Percentiles rank a stretch among this genome's conserved stretches.
phyloP scores from a whole-genome alignment of 139 green algal genomes.

The Ostreobium quekettii region DNA sequence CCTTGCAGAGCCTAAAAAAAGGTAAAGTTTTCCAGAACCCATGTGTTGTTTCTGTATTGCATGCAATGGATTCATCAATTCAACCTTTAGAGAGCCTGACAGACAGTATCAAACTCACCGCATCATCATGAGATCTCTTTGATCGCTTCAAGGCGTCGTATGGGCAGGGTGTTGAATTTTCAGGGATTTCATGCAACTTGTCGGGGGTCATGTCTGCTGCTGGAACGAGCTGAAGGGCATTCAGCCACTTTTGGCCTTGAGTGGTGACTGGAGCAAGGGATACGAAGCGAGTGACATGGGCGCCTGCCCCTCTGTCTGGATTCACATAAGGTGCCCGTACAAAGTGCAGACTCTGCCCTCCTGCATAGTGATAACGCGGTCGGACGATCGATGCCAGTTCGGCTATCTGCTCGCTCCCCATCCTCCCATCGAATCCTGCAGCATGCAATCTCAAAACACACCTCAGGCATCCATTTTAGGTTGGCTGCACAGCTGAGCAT shows the following conservation, averaged over 20 bases:
- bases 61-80: too few species aligned
- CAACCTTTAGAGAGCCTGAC: too few species aligned
- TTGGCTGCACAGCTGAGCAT: too few species aligned
- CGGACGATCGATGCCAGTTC: slow-evolving; percentile 35
- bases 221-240: slow-evolving; percentile 69
- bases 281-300: slow-evolving; percentile 80
- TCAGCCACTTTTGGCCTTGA: slow-evolving; percentile 51
- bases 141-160: slow-evolving; percentile 30
- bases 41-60: too few species aligned
- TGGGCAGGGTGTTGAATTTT: slow-evolving; percentile 44
- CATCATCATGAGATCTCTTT: slow-evolving; percentile 2
- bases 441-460: too few species aligned
- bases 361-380: slow-evolving; percentile 58
- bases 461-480: too few species aligned
- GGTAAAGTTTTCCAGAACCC: too few species aligned
- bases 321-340: slow-evolving; percentile 72
- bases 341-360: slow-evolving; percentile 3
- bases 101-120: too few species aligned
- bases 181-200: slow-evolving; percentile 38
- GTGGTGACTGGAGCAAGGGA: slow-evolving; percentile 49
- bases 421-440: too few species aligned
- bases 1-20: too few species aligned
- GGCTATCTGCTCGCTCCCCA: slow-evolving; percentile 16
- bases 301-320: slow-evolving; percentile 58
- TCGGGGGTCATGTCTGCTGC: slow-evolving; percentile 47